Conservation (phyloP, 352 stramenopile species). For the Phytophthora pseudosyringae region DNA sequence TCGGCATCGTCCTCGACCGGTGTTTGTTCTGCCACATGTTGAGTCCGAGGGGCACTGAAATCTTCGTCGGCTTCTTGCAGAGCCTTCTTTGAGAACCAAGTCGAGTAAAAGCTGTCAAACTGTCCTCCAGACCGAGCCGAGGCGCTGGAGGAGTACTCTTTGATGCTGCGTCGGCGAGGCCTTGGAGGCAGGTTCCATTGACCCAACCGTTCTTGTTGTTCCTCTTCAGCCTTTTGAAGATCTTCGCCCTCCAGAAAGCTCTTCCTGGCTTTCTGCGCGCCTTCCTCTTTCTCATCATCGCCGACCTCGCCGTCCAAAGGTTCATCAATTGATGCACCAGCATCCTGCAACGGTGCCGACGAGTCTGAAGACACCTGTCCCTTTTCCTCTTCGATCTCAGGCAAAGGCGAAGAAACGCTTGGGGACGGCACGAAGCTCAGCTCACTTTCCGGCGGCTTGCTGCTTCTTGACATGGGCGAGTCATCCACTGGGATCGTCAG, state of each 20-base stretch:
- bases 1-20: background rate
- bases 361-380: slow-evolving; percentile 7
- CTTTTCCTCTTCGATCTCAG: slow-evolving; percentile 36
- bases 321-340: slow-evolving; percentile 16
- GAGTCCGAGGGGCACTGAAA: background rate
- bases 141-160: slow-evolving; percentile 46
- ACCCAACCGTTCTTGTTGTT: slow-evolving; percentile 68
- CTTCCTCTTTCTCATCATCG: slow-evolving; percentile 57
- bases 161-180: slow-evolving; percentile 49
- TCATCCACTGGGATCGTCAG: slow-evolving; percentile 19
- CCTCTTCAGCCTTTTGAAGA: slow-evolving; percentile 42
- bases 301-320: slow-evolving; percentile 53
- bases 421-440: slow-evolving; percentile 35
- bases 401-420: slow-evolving; percentile 26
- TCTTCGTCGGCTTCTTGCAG: slow-evolving; percentile 41
- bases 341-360: slow-evolving; percentile 5
- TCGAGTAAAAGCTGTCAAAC: slow-evolving; percentile 80
- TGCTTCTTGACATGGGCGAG: slow-evolving; percentile 35
- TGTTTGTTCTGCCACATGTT: background rate
- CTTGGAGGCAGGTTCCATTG: slow-evolving; percentile 74
- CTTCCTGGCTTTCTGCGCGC: slow-evolving; percentile 22
- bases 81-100: slow-evolving; percentile 72
- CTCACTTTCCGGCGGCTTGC: slow-evolving; percentile 33
- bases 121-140: slow-evolving; percentile 51
- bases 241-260: slow-evolving; percentile 41